Percentiles rank a stretch among this genome's conserved stretches.
Conservation (phyloP, 148 eudicot genomes). For the Rheum nobile region DNA sequence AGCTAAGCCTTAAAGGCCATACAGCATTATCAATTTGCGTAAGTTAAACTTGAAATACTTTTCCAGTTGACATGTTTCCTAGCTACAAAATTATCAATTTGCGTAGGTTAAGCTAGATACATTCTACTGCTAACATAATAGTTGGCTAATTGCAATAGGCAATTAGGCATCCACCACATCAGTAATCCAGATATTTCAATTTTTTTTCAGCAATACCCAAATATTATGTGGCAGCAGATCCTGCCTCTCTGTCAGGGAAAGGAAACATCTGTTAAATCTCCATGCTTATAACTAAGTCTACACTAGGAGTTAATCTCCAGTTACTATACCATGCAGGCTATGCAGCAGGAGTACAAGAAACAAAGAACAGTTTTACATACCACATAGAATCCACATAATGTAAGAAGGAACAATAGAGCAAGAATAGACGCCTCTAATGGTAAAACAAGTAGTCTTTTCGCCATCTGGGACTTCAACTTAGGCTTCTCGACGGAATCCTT, state of each 20-base stretch:
- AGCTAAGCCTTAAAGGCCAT: background rate
- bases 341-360: constrained; percentile 4
- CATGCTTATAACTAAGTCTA: background rate
- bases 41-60: background rate
- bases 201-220: background rate
- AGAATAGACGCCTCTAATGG: constrained; percentile 81
- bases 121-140: background rate
- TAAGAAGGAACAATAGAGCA: constrained; percentile 55
- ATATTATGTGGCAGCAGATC: too few species aligned
- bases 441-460: constrained; percentile 67
- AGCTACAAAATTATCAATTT: too few species aligned
- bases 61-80: background rate
- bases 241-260: background rate
- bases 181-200: background rate
- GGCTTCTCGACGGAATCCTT: constrained; percentile 33
- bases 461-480: constrained; percentile 40
- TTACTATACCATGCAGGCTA: background rate
- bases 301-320: background rate
- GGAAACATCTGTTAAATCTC: background rate
- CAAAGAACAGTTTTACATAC: constrained; percentile 27
- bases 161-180: background rate
- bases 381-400: constrained; percentile 93
- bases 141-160: background rate
- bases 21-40: background rate
- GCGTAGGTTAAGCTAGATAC: too few species aligned